Conservation (phyloP, 164 flowering plant genomes). For the Platanus orientalis region DNA sequence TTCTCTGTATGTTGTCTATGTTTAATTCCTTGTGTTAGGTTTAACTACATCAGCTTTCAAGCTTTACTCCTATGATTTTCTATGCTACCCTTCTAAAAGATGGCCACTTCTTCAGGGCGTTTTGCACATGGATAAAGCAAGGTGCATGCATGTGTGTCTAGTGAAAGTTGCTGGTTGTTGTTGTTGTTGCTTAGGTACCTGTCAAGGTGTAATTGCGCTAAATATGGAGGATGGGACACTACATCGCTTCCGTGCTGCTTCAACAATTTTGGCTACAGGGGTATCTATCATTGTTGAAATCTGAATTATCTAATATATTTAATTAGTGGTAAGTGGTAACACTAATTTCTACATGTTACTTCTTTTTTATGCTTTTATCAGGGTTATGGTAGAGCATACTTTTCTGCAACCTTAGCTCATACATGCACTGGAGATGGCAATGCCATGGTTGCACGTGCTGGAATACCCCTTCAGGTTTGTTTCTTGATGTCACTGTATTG, state of each 20-base stretch:
- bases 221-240: conserved; percentile 99
- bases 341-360: no score
- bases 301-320: background rate
- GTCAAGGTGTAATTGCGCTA: conserved; percentile 97
- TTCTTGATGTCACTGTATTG: conserved; percentile 2
- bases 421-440: conserved; percentile 99
- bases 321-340: no score
- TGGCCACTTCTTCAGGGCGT: no score
- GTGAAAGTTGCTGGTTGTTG: background rate
- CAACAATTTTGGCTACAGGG: conserved; percentile 97
- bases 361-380: conserved; percentile 21
- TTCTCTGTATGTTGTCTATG: no score
- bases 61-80: no score
- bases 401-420: conserved; percentile 99
- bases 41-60: no score
- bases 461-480: conserved; percentile 82
- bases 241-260: conserved; percentile 82
- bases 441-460: conserved; percentile 99
- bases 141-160: no score
- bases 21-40: no score
- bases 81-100: no score
- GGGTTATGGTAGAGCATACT: conserved; percentile 98
- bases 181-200: conserved; percentile 47
- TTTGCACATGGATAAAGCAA: no score
- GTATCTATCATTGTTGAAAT: conserved; percentile 24